Evolutionary conservation across 148 eudicot genomes (phyloP).

Genomic region (Dysphania ambrosioides): DNA sequence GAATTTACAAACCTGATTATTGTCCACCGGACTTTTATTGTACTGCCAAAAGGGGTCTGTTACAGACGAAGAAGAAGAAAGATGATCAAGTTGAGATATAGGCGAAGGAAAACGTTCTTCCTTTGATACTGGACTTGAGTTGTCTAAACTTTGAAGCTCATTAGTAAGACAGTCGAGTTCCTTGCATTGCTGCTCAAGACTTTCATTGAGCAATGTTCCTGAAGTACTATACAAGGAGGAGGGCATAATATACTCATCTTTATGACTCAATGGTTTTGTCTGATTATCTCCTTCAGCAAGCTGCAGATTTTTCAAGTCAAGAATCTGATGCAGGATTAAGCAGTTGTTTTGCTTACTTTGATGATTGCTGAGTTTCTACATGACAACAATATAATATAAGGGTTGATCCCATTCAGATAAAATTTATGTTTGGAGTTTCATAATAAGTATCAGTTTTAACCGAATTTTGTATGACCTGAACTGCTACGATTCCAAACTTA

Average conservation of each 20-base stretch:
- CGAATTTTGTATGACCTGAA: not conserved
- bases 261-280: constrained; percentile 25
- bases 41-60: constrained; percentile 56
- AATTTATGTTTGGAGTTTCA: not conserved
- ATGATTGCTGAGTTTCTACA: constrained; percentile 29
- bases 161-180: constrained; percentile 21
- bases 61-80: constrained; percentile 24
- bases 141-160: constrained; percentile 27
- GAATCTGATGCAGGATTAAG: constrained; percentile 58
- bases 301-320: constrained; percentile 59
- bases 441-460: not conserved
- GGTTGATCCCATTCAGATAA: not conserved
- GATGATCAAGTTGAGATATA: constrained; percentile 43
- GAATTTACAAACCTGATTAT: constrained; percentile 47
- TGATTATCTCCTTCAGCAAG: constrained; percentile 33
- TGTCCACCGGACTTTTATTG: constrained; percentile 35
- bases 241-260: constrained; percentile 27
- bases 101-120: constrained; percentile 36
- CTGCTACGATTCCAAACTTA: not conserved
- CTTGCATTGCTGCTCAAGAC: constrained; percentile 21
- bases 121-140: constrained; percentile 20
- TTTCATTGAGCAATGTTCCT: constrained; percentile 27
- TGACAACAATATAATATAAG: not conserved
- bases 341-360: constrained; percentile 30
- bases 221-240: not conserved